These are phyloP conservation scores for Phascolomyces articulosus DNA, from an alignment of 371 early-diverging fungal genomes.

Conservation along the genomic window DNA sequence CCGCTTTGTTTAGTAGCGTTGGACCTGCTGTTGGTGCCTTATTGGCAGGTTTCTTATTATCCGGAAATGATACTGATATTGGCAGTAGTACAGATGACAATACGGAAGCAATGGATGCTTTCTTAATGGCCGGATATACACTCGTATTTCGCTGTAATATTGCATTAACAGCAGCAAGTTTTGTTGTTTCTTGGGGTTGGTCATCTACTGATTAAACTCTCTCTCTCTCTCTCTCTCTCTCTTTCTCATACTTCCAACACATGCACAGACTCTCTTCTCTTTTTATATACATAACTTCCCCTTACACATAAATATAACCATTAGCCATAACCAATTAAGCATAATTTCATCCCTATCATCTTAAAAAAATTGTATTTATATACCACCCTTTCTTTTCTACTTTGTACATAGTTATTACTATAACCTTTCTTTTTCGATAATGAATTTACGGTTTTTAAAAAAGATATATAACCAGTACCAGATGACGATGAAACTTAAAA, in stretches of 20 bases:
- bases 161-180: conserved; percentile 32
- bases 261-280: too few species aligned
- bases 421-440: too few species aligned
- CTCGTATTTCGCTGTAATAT: conserved; percentile 29
- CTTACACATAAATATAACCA: too few species aligned
- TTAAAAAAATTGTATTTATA: too few species aligned
- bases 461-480: too few species aligned
- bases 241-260: neutral
- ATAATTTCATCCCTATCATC: too few species aligned
- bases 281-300: too few species aligned
- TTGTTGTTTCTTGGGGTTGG: conserved; percentile 51
- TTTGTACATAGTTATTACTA: too few species aligned
- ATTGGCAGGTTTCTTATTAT: conserved; percentile 27
- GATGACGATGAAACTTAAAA: too few species aligned
- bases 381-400: too few species aligned
- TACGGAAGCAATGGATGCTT: neutral
- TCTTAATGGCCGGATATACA: conserved; percentile 22
- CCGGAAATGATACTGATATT: conserved; percentile 7
- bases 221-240: neutral
- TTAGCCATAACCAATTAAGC: too few species aligned
- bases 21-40: conserved; percentile 37
- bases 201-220: conserved; percentile 22
- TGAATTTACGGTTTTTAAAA: too few species aligned
- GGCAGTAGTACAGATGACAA: neutral
- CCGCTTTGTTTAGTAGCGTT: conserved; percentile 35